These are phyloP conservation scores for Pneumocystis sp. DNA, from an alignment of 1,139 yeast genomes.

Conservation along the genomic window DNA sequence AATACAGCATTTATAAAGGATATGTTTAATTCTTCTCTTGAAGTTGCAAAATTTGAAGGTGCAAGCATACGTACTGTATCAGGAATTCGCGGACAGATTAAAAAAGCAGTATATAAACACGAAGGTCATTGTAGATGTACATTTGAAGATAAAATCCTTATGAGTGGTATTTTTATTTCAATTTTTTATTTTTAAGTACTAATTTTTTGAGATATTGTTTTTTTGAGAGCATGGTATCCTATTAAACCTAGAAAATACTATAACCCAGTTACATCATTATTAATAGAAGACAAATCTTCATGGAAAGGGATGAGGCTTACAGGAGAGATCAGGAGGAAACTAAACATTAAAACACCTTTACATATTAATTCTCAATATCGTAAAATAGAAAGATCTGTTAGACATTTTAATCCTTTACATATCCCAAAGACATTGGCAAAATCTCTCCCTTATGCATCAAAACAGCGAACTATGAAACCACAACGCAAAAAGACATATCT, in stretches of 20 bases:
- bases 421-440: slow-evolving; percentile 70
- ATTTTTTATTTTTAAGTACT: slow-evolving; percentile 9
- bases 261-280: slow-evolving; percentile 87
- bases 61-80: slow-evolving; percentile 93
- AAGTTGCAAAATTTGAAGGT: slow-evolving; percentile 96
- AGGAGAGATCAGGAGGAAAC: slow-evolving; percentile 77
- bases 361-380: slow-evolving; percentile 48
- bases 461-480: slow-evolving; percentile 68
- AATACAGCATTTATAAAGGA: slow-evolving; percentile 95
- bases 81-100: slow-evolving; percentile 94
- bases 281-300: slow-evolving; percentile 56
- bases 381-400: slow-evolving; percentile 73
- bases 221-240: slow-evolving; percentile 94
- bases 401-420: slow-evolving; percentile 72
- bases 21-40: slow-evolving; percentile 84
- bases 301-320: slow-evolving; percentile 97
- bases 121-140: slow-evolving; percentile 98
- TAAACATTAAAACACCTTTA: slow-evolving; percentile 48
- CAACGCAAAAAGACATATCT: slow-evolving; percentile 70
- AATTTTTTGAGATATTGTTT: slow-evolving; percentile 50
- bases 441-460: slow-evolving; percentile 80
- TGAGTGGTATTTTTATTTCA: slow-evolving; percentile 25
- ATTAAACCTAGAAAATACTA: slow-evolving; percentile 79
- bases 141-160: slow-evolving; percentile 83
- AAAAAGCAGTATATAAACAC: slow-evolving; percentile 82